phyloP scores from a whole-genome alignment of 164 flowering plant genomes.

The Aristolochia californica region DNA sequence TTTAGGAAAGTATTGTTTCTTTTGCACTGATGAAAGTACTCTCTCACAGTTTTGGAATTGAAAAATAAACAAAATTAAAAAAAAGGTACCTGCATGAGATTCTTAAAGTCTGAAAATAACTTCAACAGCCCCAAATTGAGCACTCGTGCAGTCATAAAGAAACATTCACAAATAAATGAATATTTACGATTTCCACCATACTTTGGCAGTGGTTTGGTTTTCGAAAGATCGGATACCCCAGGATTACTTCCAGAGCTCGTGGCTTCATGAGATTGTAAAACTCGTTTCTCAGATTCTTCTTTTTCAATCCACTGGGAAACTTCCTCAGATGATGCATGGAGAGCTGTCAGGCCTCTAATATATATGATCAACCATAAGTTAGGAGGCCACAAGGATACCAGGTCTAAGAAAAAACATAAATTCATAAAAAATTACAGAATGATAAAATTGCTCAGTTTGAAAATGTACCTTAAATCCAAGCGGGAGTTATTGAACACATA shows the following conservation, averaged over 20 bases:
- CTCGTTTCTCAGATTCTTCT: slow-evolving; percentile 40
- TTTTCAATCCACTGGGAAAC: slow-evolving; percentile 56
- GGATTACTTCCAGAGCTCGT: slow-evolving; percentile 44
- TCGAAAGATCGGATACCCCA: slow-evolving; percentile 16
- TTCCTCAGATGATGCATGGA: slow-evolving; percentile 96
- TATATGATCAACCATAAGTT: slow-evolving; percentile 9
- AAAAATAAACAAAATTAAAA: not conserved
- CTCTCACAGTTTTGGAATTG: no score
- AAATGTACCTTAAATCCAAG: slow-evolving; percentile 47
- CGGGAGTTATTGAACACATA: slow-evolving; percentile 60
- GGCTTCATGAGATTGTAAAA: slow-evolving; percentile 67
- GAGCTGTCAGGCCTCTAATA: slow-evolving; percentile 75
- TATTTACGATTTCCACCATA: slow-evolving; percentile 39
- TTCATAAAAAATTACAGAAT: not conserved
- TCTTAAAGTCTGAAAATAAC: slow-evolving; percentile 89
- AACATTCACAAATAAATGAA: slow-evolving; percentile 89
- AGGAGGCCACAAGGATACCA: slow-evolving; percentile 6
- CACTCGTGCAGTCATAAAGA: slow-evolving; percentile 96
- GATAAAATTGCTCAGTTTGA: not conserved
- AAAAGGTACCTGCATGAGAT: slow-evolving; percentile 72
- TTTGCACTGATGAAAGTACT: no score
- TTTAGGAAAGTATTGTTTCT: no score
- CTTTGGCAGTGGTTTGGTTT: slow-evolving; percentile 26
- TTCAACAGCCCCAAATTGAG: slow-evolving; percentile 86
- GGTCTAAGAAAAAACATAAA: not conserved